Evolutionary conservation across 805 yeast species (phyloP), one percentile per base, ranked within the genome.

Genomic region (Millerozyma miso): DNA sequence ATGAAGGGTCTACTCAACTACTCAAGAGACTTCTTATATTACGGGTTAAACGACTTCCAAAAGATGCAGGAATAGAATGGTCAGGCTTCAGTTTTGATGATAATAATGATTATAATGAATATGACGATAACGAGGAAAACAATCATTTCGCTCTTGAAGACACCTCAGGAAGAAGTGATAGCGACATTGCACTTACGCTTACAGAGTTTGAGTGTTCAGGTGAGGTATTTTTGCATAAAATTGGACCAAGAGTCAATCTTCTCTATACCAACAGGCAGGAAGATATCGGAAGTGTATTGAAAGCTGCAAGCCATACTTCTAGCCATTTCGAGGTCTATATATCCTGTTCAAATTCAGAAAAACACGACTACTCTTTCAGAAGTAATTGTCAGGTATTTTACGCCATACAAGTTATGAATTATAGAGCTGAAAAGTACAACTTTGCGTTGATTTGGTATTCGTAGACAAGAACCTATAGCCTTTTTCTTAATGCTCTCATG

Each of bases 41-140:
- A 0, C 69, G 74, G 50, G 83, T 85, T 0, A 59, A 67, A 0
- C 71, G 63, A 29, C 63, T 88, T 39, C 96, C 96, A 4, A 76
- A 74, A 40, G 66, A 68, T 33, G 88, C 90, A 0, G 57, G 59
- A 16, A 75, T 84, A 29, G 96, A 88, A 63, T 85, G 95, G 91
- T 78, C 83, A 31, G 95, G 91, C 1, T 46, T 76, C 3, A 60
- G 79, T 4, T 78, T 71, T 46, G 72, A 74, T 43, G 64, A 65
- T 19, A 48, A 56, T 2, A 47, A 49, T 14, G 62, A 54, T 2
- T 51, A 69, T 52, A 23, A 23, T 23, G 29, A 23, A 10, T 67
- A 71, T 40, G 75, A 67, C 3, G 71, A 71, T 33, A 65, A 65
- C n/a, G 71, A 69, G 35, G 75, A 65, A 35, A 35, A 10, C 6